Percentiles rank a stretch among this genome's conserved stretches.
phyloP scores from a whole-genome alignment of 2,329 filamentous ascomycete species.

The Dothiorella sarmentorum region DNA sequence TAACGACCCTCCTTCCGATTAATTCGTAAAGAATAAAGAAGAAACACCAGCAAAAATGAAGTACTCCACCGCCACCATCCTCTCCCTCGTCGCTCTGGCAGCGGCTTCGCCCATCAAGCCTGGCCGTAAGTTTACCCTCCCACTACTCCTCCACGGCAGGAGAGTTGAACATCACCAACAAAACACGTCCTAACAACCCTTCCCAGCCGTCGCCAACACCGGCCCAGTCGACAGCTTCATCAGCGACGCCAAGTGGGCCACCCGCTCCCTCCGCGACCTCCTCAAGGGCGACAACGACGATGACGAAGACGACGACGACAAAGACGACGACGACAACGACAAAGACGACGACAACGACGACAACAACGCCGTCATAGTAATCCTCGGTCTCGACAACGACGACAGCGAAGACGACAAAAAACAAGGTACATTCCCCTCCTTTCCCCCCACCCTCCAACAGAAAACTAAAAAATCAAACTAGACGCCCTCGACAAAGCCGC shows the following conservation, averaged over 20 bases:
- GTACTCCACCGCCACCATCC: conserved; percentile 24
- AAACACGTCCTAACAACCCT: neutral
- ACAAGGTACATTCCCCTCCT: neutral
- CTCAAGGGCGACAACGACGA: neutral
- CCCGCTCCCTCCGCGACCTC: neutral
- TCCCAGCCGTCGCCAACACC: neutral
- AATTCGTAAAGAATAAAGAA: neutral
- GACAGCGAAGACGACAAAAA: neutral
- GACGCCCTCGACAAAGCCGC: neutral
- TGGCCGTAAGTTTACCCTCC: conserved; percentile 25
- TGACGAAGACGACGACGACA: neutral
- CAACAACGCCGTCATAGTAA: conserved; percentile 1
- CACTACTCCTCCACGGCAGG: neutral
- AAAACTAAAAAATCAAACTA: neutral
- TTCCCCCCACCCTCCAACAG: neutral
- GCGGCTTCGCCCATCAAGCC: conserved; percentile 24
- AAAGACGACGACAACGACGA: neutral
- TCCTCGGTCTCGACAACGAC: conserved; percentile 2
- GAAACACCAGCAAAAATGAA: conserved; percentile 23
- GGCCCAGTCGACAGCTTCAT: neutral
- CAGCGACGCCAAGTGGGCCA: neutral
- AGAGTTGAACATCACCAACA: neutral
- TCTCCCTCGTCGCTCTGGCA: conserved; percentile 25
- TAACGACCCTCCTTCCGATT: conserved; percentile 6
- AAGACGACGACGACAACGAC: neutral